These are phyloP conservation scores for Zymoseptoria pseudotritici DNA, from an alignment of 2,329 filamentous ascomycete species.

Conservation along the genomic window DNA sequence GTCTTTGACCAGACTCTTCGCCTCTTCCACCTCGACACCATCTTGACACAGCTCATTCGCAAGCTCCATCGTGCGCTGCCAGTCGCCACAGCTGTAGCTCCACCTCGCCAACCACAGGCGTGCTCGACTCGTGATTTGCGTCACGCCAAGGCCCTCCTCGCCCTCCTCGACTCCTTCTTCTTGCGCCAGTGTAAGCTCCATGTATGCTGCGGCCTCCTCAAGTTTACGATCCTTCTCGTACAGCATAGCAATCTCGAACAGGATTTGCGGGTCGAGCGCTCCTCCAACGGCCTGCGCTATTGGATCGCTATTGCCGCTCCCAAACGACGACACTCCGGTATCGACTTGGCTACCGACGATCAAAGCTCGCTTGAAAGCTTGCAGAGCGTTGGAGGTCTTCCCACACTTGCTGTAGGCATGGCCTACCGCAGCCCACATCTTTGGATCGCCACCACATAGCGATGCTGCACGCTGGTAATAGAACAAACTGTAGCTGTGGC, in stretches of 20 bases:
- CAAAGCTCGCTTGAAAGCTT: slow-evolving; percentile 85
- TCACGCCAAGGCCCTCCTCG: slow-evolving; percentile 66
- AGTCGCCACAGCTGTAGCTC: slow-evolving; percentile 69
- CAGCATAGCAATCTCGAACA: slow-evolving; percentile 82
- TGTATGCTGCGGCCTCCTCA: slow-evolving; percentile 80
- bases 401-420: slow-evolving; percentile 87
- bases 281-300: slow-evolving; percentile 42
- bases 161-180: slow-evolving; percentile 60
- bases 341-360: slow-evolving; percentile 84
- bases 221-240: slow-evolving; percentile 75
- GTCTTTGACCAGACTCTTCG: slow-evolving; percentile 84
- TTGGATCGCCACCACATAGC: slow-evolving; percentile 88
- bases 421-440: slow-evolving; percentile 97
- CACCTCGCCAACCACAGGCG: slow-evolving; percentile 86
- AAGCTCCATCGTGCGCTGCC: slow-evolving; percentile 66
- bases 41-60: slow-evolving; percentile 92
- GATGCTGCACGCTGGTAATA: slow-evolving; percentile 96
- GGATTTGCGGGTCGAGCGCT: slow-evolving; percentile 78
- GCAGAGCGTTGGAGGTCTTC: slow-evolving; percentile 81
- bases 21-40: slow-evolving; percentile 92
- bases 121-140: slow-evolving; percentile 82
- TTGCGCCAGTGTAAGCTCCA: slow-evolving; percentile 91
- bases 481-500: slow-evolving; percentile 94
- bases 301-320: slow-evolving; percentile 35
- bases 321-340: slow-evolving; percentile 40